These are phyloP conservation scores for Hyphopichia homilentoma DNA, from an alignment of 805 yeast species.

Conservation along the genomic window DNA sequence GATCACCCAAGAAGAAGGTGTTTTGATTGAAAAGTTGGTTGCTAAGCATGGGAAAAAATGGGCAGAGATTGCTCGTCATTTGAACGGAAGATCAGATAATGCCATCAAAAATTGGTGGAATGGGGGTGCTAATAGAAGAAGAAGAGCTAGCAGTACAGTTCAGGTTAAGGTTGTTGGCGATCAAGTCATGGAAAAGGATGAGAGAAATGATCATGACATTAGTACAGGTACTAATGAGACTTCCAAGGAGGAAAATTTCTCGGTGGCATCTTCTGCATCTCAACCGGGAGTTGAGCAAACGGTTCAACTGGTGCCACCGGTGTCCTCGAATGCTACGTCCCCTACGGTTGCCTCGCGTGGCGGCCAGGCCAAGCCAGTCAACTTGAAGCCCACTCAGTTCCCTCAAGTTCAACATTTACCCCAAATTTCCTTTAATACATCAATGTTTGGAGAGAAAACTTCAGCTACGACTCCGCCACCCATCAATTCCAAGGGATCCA, in stretches of 20 bases:
- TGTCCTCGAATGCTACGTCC: background rate
- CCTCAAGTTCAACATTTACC: conserved; percentile 15
- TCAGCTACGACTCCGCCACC: conserved; percentile 5
- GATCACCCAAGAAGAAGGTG: conserved; percentile 81
- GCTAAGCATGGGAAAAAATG: conserved; percentile 79
- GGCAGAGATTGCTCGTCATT: conserved; percentile 90
- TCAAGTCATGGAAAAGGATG: background rate
- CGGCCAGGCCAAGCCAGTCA: conserved; percentile 7
- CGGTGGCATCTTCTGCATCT: background rate
- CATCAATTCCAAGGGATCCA: conserved; percentile 1
- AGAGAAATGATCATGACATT: too few species aligned
- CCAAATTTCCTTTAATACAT: conserved; percentile 38
- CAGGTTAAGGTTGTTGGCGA: conserved; percentile 7
- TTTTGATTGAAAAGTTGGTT: conserved; percentile 74
- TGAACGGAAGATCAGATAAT: conserved; percentile 85
- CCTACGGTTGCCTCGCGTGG: conserved; percentile 1
- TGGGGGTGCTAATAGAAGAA: conserved; percentile 83
- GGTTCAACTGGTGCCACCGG: conserved; percentile 1
- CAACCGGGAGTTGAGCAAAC: background rate
- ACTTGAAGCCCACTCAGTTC: background rate
- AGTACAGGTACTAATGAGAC: background rate
- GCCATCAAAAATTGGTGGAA: conserved; percentile 97
- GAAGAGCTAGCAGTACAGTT: conserved; percentile 39
- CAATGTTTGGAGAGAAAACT: conserved; percentile 27
- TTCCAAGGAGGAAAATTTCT: background rate